Conservation (phyloP, 2,329 filamentous ascomycete genomes). For the Sporothrix mexicana region DNA sequence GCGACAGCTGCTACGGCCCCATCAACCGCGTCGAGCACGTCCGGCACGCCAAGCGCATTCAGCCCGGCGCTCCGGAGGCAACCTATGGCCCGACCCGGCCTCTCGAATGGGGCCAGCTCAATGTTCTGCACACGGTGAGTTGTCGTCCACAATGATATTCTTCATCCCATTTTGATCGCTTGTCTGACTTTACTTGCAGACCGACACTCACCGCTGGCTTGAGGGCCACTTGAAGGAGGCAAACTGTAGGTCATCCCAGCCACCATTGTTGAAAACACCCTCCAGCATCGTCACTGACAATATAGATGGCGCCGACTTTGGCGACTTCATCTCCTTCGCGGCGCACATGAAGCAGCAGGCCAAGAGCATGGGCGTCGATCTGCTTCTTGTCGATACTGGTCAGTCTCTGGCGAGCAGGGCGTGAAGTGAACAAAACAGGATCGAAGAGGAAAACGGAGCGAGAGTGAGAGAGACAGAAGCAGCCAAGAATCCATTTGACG, state of each 20-base stretch:
- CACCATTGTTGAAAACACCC: too few species aligned
- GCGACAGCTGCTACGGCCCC: slow-evolving; percentile 52
- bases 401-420: slow-evolving; percentile 33
- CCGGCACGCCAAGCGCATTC: slow-evolving; percentile 56
- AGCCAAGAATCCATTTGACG: background rate
- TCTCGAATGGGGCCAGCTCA: slow-evolving; percentile 68
- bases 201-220: slow-evolving; percentile 67
- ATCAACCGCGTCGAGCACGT: slow-evolving; percentile 48
- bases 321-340: slow-evolving; percentile 67
- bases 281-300: slow-evolving; percentile 1
- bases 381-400: slow-evolving; percentile 67
- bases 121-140: slow-evolving; percentile 62
- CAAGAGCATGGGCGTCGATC: slow-evolving; percentile 60
- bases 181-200: slow-evolving; percentile 44
- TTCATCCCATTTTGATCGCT: background rate
- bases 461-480: slow-evolving; percentile 13
- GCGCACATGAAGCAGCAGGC: slow-evolving; percentile 66
- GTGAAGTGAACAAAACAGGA: background rate
- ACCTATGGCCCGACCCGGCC: slow-evolving; percentile 48
- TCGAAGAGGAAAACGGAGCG: background rate
- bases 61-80: slow-evolving; percentile 53
- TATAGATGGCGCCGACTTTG: slow-evolving; percentile 65
- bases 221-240: slow-evolving; percentile 66
- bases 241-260: slow-evolving; percentile 49
- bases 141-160: background rate